Percentiles rank a stretch among this genome's conserved stretches.
Evolutionary conservation across 345 rosid genomes (phyloP).

Genomic region (Gossypium ekmanianum): DNA sequence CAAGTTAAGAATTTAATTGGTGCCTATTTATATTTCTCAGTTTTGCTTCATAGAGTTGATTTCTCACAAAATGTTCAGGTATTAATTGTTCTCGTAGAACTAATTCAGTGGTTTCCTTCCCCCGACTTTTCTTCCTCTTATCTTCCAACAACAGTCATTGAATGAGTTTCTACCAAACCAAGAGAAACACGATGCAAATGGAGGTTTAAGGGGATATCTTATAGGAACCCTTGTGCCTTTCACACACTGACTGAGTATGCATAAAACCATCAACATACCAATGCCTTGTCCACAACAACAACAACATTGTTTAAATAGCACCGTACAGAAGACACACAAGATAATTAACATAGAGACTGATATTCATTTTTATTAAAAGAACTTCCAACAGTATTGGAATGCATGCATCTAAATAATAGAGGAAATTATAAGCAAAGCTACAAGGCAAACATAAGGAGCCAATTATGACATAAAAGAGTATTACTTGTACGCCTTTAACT

Average conservation of each 20-base stretch:
- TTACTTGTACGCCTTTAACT: conserved; percentile 96
- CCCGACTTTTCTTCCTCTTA: background rate
- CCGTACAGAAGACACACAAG: background rate
- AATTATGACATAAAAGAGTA: background rate
- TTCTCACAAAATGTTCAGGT: background rate
- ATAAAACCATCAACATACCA: background rate
- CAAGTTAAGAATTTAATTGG: background rate
- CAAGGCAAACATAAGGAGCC: background rate
- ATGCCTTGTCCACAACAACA: background rate
- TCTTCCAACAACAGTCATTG: background rate
- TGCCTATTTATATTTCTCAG: background rate
- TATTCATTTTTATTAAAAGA: background rate
- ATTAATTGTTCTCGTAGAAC: background rate
- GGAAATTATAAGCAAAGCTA: background rate
- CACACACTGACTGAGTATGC: background rate
- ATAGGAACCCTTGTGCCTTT: background rate
- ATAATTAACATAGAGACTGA: background rate
- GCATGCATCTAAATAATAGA: background rate
- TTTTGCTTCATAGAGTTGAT: background rate
- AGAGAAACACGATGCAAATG: background rate
- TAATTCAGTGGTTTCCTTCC: background rate
- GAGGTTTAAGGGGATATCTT: background rate
- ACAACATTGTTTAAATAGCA: background rate
- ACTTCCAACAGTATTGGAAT: background rate
- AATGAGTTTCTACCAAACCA: background rate